A percentile compares a stretch with the other conserved stretches of the same genome.
phyloP scores from a whole-genome alignment of 345 rosid genomes.

The Arabidopsis thaliana region DNA sequence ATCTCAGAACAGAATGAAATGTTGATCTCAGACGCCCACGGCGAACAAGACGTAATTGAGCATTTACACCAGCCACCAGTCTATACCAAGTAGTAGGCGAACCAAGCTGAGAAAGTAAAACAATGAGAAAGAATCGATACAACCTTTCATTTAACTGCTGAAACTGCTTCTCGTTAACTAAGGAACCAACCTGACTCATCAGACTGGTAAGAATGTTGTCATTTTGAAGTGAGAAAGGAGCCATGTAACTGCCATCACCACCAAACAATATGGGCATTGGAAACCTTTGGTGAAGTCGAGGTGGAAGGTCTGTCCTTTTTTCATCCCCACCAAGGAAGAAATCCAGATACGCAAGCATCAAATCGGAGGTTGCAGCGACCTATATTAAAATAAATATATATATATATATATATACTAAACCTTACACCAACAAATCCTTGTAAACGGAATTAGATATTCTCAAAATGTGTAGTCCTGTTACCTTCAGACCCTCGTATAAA shows the following conservation, averaged over 20 bases:
- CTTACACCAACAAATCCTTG: conserved; percentile 11
- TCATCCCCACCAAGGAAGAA: conserved; percentile 99
- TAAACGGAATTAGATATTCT: conserved; percentile 20
- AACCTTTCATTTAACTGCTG: conserved; percentile 29
- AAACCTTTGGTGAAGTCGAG: conserved; percentile 73
- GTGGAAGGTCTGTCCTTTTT: conserved; percentile 90
- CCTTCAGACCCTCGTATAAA: conserved; percentile 99
- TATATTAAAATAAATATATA: conserved; percentile 36
- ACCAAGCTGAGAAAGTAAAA: conserved; percentile 59
- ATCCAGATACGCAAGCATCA: conserved; percentile 95
- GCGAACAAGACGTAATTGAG: conserved; percentile 87
- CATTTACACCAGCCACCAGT: conserved; percentile 96
- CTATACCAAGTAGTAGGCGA: conserved; percentile 95
- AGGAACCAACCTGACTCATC: conserved; percentile 78
- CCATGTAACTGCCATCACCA: conserved; percentile 98
- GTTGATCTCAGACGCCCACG: conserved; percentile 78
- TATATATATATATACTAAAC: not conserved
- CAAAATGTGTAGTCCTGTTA: conserved; percentile 40
- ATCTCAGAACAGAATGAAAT: conserved; percentile 68
- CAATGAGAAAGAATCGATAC: conserved; percentile 30
- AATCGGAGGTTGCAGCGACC: conserved; percentile 98
- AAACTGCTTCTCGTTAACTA: conserved; percentile 24
- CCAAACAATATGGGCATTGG: conserved; percentile 89
- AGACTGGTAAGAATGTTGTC: conserved; percentile 91
- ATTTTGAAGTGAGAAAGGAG: conserved; percentile 91